Conservation (phyloP, 2,329 filamentous ascomycete species). For the Trichoderma atroviride region DNA sequence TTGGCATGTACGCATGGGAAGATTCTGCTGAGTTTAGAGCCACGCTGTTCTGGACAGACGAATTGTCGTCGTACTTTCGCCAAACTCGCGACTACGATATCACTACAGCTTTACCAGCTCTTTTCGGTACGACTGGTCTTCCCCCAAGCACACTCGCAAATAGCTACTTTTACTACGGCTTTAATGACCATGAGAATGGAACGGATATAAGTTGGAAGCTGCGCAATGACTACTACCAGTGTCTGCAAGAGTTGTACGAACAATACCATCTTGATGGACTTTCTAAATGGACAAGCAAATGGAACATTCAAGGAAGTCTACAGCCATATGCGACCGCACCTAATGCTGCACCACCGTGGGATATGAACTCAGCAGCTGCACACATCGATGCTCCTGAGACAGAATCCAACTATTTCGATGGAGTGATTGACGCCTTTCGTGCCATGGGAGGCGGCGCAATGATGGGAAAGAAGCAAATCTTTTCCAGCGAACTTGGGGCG, state of each 20-base stretch:
- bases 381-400: slow-evolving; percentile 18
- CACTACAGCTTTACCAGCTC: not conserved
- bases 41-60: slow-evolving; percentile 12
- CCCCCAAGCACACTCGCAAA: slow-evolving; percentile 9
- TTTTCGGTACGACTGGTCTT: slow-evolving; percentile 8
- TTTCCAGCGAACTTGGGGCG: slow-evolving; percentile 9
- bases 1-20: slow-evolving; percentile 15
- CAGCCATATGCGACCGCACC: slow-evolving; percentile 15
- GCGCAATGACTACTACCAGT: slow-evolving; percentile 18
- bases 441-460: slow-evolving; percentile 12
- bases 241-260: slow-evolving; percentile 11
- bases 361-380: slow-evolving; percentile 15
- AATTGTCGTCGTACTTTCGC: not conserved
- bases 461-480: slow-evolving; percentile 18
- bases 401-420: slow-evolving; percentile 17
- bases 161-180: slow-evolving; percentile 15
- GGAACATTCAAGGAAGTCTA: slow-evolving; percentile 4
- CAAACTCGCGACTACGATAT: slow-evolving; percentile 15
- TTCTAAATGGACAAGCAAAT: slow-evolving; percentile 12
- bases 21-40: slow-evolving; percentile 12
- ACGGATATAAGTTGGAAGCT: slow-evolving; percentile 17
- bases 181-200: slow-evolving; percentile 5
- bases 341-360: slow-evolving; percentile 9
- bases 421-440: slow-evolving; percentile 11
- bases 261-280: slow-evolving; percentile 13